phyloP scores from a whole-genome alignment of 371 early-diverging fungal species.

The Mortierella sp. region DNA sequence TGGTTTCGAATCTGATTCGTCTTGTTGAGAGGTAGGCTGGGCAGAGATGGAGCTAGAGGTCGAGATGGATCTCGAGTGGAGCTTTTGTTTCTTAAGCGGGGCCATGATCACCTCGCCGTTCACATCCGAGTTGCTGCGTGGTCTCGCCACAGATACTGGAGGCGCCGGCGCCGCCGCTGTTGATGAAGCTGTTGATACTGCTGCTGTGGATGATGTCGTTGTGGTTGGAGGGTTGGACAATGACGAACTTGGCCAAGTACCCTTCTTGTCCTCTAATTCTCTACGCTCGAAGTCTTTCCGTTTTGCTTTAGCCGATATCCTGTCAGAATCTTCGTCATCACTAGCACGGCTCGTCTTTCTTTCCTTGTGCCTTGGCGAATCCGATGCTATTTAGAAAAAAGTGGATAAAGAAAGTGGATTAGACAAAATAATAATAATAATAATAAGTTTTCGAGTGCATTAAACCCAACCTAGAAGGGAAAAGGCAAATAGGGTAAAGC shows the following conservation, averaged over 20 bases:
- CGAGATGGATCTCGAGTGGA: constrained; percentile 12
- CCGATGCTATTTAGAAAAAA: constrained; percentile 14
- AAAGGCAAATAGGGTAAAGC: too few relatives aligned
- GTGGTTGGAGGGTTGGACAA: constrained; percentile 22
- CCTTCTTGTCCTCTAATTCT: constrained; percentile 15
- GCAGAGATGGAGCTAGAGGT: too few relatives aligned
- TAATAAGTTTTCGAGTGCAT: not conserved
- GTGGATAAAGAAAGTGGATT: not conserved
- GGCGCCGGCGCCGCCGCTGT: not conserved
- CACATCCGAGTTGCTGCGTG: not conserved
- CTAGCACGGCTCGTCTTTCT: constrained; percentile 34
- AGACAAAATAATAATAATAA: not conserved
- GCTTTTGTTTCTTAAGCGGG: constrained; percentile 31
- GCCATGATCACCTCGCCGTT: constrained; percentile 2
- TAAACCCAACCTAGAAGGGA: not conserved
- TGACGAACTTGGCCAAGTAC: constrained; percentile 8
- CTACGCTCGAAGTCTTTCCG: constrained; percentile 17
- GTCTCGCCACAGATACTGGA: not conserved
- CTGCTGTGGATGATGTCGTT: constrained; percentile 9
- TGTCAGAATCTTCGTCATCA: constrained; percentile 28
- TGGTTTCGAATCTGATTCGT: constrained; percentile 18
- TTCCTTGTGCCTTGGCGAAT: constrained; percentile 39
- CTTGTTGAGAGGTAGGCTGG: not conserved
- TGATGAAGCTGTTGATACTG: constrained; percentile 2
- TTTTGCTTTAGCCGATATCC: not conserved